These are phyloP conservation scores for Raphanus raphanistrum DNA, from an alignment of 345 rosid species.

Conservation along the genomic window DNA sequence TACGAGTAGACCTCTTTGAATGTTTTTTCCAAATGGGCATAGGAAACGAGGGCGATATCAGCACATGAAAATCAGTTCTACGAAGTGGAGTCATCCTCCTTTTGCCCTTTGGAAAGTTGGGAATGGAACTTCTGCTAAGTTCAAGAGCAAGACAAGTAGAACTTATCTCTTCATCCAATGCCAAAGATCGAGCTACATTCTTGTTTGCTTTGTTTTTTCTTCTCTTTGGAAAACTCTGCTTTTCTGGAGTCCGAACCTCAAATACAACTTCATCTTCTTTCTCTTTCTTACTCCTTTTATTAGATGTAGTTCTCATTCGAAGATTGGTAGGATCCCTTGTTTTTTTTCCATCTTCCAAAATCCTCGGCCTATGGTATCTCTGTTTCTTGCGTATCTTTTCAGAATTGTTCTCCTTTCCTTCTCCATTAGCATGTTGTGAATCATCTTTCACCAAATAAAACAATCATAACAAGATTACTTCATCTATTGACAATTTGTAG, in stretches of 20 bases:
- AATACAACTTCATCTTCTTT: background rate
- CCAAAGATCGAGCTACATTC: slow-evolving; percentile 1
- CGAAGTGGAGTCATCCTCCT: background rate
- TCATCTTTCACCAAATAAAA: background rate
- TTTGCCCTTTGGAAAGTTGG: slow-evolving; percentile 9
- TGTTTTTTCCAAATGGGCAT: slow-evolving; percentile 14
- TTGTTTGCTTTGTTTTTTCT: background rate
- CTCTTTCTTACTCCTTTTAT: background rate
- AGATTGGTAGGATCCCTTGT: background rate
- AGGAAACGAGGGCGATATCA: background rate
- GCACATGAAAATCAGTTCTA: slow-evolving; percentile 4
- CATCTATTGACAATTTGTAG: background rate
- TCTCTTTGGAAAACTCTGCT: slow-evolving; percentile 11
- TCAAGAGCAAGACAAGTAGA: slow-evolving; percentile 25
- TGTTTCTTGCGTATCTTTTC: background rate
- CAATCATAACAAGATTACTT: background rate
- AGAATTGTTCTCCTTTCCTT: background rate
- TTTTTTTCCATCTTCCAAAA: slow-evolving; percentile 21
- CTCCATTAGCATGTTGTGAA: background rate
- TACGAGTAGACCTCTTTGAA: slow-evolving; percentile 14
- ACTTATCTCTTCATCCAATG: background rate
- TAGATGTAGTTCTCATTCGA: slow-evolving; percentile 12
- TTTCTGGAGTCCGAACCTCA: slow-evolving; percentile 22
- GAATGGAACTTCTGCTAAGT: background rate
- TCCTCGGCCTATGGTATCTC: slow-evolving; percentile 20